Evolutionary conservation across 2,329 filamentous ascomycete species (phyloP), one percentile per base, ranked within the genome.

Genomic region (Cytospora mali): DNA sequence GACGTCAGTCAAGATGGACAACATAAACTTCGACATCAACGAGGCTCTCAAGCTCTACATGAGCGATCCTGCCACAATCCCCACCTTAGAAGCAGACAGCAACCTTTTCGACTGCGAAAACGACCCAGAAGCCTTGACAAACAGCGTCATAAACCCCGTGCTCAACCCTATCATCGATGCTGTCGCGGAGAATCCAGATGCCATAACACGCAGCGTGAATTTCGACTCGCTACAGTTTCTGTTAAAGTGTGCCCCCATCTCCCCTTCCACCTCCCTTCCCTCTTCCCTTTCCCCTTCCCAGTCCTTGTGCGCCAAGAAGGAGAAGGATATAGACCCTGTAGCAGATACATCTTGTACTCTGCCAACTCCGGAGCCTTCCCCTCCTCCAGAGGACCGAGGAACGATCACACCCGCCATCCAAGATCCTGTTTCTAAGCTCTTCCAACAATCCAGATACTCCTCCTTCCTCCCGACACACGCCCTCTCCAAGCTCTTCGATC

Each of bases 181-280:
- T 31, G 87, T 99, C 29, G 93, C 93, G 60, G 93, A 96, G 73
- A 96, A 89, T 73, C 93, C 95, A 56, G 94, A 97, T 76, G 90
- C 91, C 64, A 89, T 99, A 68, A 88, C 87, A 66, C 89, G 88
- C 76, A 85, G 88, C 71, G 84, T 87, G 57, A 85, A 89, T 68
- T 93, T 98, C 79, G 94, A 99, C 80, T 97, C 93, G 66, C 77
- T 99, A 70, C 94, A 97, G 76, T 97, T 97, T 73, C 81, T 99
- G 64, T 84, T 99, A 80, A 99, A 99, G 94, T 98, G 87, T 82
- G 92, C 86, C 72, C 84, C 85, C 77, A 81, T 80, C 74, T 82
- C 79, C 77, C 71, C 72, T 70, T 57, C 59, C 62, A 73, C 72
- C 68, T 69, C 68, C 63, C 50, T 49, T 66, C 6, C 35, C 25